Percentiles rank a stretch among this genome's conserved stretches.
phyloP scores from a whole-genome alignment of 345 rosid species.

The Camelina hispida region DNA sequence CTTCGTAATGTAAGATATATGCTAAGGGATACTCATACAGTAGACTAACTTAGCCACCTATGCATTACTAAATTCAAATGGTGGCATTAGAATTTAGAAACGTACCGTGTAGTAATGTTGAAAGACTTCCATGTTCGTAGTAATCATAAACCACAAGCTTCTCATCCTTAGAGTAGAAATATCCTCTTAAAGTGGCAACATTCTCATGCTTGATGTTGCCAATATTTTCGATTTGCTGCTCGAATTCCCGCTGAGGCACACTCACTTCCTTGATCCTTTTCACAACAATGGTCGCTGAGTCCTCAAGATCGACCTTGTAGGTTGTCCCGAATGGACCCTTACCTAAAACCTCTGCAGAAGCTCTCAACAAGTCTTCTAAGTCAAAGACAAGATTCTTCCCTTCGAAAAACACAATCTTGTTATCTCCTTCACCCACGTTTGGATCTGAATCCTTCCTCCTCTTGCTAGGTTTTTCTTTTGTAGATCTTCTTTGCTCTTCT shows the following conservation, averaged over 20 bases:
- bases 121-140: constrained; percentile 68
- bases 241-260: constrained; percentile 73
- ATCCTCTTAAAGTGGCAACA: constrained; percentile 78
- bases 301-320: constrained; percentile 88
- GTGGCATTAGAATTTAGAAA: background rate
- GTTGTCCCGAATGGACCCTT: constrained; percentile 92
- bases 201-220: constrained; percentile 83
- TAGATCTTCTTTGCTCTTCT: constrained; percentile 36
- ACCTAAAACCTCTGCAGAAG: constrained; percentile 97
- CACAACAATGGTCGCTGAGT: constrained; percentile 78
- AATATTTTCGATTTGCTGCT: constrained; percentile 83
- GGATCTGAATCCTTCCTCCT: constrained; percentile 59
- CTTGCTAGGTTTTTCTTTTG: constrained; percentile 54
- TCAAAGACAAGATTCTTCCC: constrained; percentile 82
- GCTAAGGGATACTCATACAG: constrained; percentile 7
- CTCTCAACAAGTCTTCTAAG: constrained; percentile 86
- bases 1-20: constrained; percentile 14
- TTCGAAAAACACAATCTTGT: constrained; percentile 81
- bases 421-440: constrained; percentile 55
- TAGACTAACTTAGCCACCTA: background rate
- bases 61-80: background rate
- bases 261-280: constrained; percentile 91
- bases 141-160: constrained; percentile 90
- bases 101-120: constrained; percentile 79
- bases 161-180: constrained; percentile 92